A percentile compares a stretch with the other conserved stretches of the same genome.
Conservation (phyloP, 2,329 filamentous ascomycete genomes). For the Taxawa tesnikishii region DNA sequence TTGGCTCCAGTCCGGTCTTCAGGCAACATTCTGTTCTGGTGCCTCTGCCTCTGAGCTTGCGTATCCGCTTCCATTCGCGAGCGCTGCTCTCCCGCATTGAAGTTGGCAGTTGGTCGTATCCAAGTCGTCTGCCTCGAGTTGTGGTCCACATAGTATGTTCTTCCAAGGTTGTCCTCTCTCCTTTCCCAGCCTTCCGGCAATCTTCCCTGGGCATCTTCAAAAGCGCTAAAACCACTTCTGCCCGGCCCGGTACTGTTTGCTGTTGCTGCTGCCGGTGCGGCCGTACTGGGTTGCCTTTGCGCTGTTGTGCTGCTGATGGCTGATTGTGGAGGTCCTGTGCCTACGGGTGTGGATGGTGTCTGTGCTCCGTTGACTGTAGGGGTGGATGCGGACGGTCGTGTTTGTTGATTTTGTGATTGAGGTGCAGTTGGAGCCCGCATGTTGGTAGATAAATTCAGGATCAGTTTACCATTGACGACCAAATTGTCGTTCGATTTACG, state of each 20-base stretch:
- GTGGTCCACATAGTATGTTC: constrained; percentile 97
- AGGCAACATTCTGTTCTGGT: constrained; percentile 90
- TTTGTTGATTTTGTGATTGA: constrained; percentile 22
- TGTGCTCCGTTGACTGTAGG: constrained; percentile 21
- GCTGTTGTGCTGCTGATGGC: constrained; percentile 11
- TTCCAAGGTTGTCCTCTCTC: constrained; percentile 83
- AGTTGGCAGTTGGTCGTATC: constrained; percentile 74
- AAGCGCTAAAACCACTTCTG: constrained; percentile 62
- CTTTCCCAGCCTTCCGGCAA: constrained; percentile 92
- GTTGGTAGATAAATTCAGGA: constrained; percentile 92
- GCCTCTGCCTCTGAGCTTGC: constrained; percentile 80
- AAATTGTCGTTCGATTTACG: constrained; percentile 98
- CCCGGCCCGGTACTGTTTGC: constrained; percentile 7
- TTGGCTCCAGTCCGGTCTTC: constrained; percentile 91
- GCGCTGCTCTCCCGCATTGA: constrained; percentile 63
- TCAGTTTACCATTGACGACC: constrained; percentile 93
- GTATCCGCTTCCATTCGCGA: constrained; percentile 80
- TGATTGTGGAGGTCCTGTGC: constrained; percentile 23
- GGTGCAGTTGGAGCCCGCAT: constrained; percentile 56
- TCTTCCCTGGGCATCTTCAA: constrained; percentile 90
- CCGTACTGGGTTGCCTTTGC: constrained; percentile 5
- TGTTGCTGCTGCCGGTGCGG: constrained; percentile 9
- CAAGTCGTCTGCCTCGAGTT: constrained; percentile 95
- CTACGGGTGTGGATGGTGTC: constrained; percentile 25
- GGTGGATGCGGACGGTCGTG: constrained; percentile 22